Percentiles rank a stretch among this genome's conserved stretches.
Conservation (phyloP, 352 stramenopile species). For the Halophytophthora batemanensis region DNA sequence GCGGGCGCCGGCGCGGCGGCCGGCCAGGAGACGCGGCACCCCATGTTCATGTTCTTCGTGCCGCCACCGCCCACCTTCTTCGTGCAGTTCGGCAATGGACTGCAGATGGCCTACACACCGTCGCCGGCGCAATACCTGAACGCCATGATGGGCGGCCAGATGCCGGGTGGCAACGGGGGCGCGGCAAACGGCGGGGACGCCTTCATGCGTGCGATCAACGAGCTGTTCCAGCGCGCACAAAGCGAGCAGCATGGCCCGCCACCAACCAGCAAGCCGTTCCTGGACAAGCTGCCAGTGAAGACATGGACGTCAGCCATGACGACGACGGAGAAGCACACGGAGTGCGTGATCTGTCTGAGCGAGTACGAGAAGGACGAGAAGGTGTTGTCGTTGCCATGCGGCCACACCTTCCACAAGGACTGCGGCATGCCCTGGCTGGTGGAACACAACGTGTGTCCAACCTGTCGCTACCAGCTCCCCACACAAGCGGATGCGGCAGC, state of each 20-base stretch:
- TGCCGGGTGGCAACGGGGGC: constrained; percentile 14
- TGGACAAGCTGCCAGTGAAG: constrained; percentile 66
- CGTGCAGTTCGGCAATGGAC: constrained; percentile 57
- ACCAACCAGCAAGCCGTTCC: constrained; percentile 63
- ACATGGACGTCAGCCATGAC: constrained; percentile 42
- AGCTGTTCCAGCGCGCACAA: constrained; percentile 66
- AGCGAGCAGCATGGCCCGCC: constrained; percentile 57
- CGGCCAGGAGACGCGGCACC: constrained; percentile 10
- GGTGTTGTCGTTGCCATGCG: constrained; percentile 67
- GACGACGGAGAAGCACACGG: constrained; percentile 46
- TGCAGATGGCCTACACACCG: constrained; percentile 46
- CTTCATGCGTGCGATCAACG: constrained; percentile 47
- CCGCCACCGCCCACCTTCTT: constrained; percentile 57
- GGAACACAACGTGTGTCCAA: constrained; percentile 79
- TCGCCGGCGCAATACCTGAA: constrained; percentile 36
- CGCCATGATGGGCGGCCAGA: constrained; percentile 31
- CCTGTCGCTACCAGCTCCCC: constrained; percentile 63
- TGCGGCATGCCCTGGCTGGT: constrained; percentile 74
- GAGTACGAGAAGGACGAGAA: constrained; percentile 68
- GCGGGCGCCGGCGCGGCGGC: background rate
- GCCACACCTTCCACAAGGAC: constrained; percentile 76
- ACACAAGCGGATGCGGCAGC: constrained; percentile 21
- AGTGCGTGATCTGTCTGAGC: constrained; percentile 75
- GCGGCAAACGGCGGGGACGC: constrained; percentile 17
- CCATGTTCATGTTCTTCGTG: constrained; percentile 48